Evolutionary conservation across 805 yeast genomes (phyloP).

Genomic region (Starmerella roubikii): DNA sequence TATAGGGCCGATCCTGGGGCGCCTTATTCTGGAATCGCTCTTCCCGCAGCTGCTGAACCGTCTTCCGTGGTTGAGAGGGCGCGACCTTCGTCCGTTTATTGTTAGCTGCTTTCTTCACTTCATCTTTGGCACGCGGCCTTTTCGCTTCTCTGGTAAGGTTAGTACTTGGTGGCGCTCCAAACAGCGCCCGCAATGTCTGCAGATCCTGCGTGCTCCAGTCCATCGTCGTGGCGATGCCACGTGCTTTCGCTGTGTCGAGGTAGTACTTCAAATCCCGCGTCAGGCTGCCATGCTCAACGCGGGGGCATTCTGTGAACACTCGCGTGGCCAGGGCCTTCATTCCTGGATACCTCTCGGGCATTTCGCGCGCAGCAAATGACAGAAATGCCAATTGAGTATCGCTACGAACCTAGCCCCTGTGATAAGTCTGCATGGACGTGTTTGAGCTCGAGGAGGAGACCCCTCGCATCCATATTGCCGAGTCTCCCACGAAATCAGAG

Average conservation of each 20-base stretch:
- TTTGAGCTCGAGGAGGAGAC: conserved; percentile 16
- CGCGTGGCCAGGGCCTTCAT: conserved; percentile 11
- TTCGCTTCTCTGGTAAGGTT: no score
- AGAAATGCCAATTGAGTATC: no score
- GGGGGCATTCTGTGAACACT: conserved; percentile 4
- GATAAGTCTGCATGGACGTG: conserved; percentile 12
- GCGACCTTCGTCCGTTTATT: neutral
- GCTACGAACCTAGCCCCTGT: no score
- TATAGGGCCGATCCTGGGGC: conserved; percentile 6
- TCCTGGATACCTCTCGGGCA: conserved; percentile 10
- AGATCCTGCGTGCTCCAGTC: conserved; percentile 11
- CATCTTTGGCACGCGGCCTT: no score
- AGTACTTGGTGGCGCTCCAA: neutral
- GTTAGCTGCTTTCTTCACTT: no score
- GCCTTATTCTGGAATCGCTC: neutral
- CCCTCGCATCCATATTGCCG: neutral
- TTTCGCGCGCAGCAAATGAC: no score
- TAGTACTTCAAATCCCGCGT: conserved; percentile 4
- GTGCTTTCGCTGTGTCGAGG: conserved; percentile 6
- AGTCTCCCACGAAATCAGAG: no score
- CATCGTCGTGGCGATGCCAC: conserved; percentile 10
- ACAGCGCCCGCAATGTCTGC: neutral
- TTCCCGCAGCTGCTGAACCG: neutral
- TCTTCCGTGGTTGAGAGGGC: neutral
- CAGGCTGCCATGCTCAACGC: conserved; percentile 5